Evolutionary conservation across 2,329 filamentous ascomycete genomes (phyloP).

Genomic region (Scedosporium apiospermum): DNA sequence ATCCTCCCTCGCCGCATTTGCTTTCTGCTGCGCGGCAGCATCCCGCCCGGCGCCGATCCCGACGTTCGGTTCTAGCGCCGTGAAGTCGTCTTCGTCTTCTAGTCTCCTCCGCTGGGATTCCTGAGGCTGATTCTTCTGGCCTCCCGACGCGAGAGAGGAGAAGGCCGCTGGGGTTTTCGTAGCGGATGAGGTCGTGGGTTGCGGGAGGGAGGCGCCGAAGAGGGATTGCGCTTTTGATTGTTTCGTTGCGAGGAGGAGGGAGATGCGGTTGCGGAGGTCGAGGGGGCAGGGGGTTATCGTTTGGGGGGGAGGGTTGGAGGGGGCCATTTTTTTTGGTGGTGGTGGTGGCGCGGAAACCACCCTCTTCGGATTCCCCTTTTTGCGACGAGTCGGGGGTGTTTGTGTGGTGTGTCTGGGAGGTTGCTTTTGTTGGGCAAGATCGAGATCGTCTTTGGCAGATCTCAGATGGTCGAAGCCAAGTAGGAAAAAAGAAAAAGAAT

Average conservation of each 20-base stretch:
- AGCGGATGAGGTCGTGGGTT: conserved; percentile 5
- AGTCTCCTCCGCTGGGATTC: conserved; percentile 18
- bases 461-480: too few relatives aligned
- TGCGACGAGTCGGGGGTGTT: too few relatives aligned
- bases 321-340: conserved; percentile 13
- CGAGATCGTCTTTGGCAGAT: too few relatives aligned
- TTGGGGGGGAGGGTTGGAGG: conserved; percentile 16
- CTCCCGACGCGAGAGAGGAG: not conserved
- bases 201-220: conserved; percentile 11
- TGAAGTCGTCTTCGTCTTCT: conserved; percentile 31
- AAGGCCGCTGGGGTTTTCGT: not conserved
- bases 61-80: conserved; percentile 7
- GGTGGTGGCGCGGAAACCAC: not conserved
- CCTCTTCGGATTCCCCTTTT: not conserved
- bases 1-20: conserved; percentile 16
- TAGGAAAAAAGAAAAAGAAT: too few relatives aligned
- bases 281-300: conserved; percentile 27
- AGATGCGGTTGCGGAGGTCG: conserved; percentile 31
- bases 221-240: conserved; percentile 22
- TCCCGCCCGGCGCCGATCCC: not conserved
- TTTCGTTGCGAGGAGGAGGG: conserved; percentile 26
- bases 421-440: too few relatives aligned
- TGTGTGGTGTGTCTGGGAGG: too few relatives aligned
- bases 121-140: conserved; percentile 15
- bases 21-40: conserved; percentile 13